These are phyloP conservation scores for Acarospora socialis DNA, from an alignment of 2,329 filamentous ascomycete genomes.

Conservation along the genomic window DNA sequence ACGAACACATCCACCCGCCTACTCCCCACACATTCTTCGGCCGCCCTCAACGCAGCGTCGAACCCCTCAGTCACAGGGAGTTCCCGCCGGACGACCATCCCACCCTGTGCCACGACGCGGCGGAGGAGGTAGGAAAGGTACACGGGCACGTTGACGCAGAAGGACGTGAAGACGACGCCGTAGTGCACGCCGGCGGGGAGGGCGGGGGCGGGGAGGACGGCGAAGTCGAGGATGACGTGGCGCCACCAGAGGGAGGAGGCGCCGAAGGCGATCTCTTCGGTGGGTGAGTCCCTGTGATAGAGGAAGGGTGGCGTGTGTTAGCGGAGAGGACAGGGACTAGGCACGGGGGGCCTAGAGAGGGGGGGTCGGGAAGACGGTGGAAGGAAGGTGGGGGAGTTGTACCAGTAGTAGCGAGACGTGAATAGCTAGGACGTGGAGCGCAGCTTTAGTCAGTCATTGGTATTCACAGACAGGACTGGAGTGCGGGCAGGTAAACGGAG, in stretches of 20 bases:
- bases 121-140: conserved; percentile 26
- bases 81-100: conserved; percentile 15
- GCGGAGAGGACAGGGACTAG: no score
- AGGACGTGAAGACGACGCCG: conserved; percentile 21
- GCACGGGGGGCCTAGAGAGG: no score
- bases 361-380: background rate
- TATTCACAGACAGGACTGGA: no score
- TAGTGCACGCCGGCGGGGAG: conserved; percentile 15
- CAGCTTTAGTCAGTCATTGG: no score
- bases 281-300: background rate
- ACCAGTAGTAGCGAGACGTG: conserved; percentile 2
- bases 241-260: conserved; percentile 24
- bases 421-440: conserved; percentile 1
- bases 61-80: conserved; percentile 16
- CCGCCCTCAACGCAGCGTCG: conserved; percentile 16
- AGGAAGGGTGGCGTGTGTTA: no score
- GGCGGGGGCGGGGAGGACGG: conserved; percentile 11
- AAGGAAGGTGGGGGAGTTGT: background rate
- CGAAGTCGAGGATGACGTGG: conserved; percentile 23
- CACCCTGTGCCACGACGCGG: conserved; percentile 17
- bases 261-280: background rate
- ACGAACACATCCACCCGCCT: conserved; percentile 21
- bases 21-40: conserved; percentile 7
- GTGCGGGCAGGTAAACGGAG: no score
- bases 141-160: conserved; percentile 24